Percentiles rank a stretch among this genome's conserved stretches.
Evolutionary conservation across 2,329 filamentous ascomycete genomes (phyloP).

Genomic region (Calonectria multiphialidica): DNA sequence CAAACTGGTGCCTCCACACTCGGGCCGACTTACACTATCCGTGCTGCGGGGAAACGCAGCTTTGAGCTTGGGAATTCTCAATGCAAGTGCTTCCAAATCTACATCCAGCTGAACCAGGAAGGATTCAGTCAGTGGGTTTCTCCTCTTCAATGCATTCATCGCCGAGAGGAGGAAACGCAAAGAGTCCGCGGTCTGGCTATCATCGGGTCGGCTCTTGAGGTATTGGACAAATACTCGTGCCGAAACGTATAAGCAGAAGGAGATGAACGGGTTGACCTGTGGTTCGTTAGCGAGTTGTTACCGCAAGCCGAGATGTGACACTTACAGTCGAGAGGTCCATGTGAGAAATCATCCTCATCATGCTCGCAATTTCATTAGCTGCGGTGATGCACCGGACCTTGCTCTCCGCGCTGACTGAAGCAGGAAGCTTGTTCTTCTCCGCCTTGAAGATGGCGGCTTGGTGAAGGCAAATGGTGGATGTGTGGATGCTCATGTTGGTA

Average conservation of each 20-base stretch:
- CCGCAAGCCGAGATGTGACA: background rate
- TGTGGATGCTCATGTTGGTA: constrained; percentile 96
- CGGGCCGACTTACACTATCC: constrained; percentile 60
- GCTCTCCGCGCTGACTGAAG: constrained; percentile 85
- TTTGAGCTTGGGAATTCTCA: constrained; percentile 70
- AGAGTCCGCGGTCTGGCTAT: constrained; percentile 81
- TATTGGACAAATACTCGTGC: constrained; percentile 96
- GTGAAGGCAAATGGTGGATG: constrained; percentile 96
- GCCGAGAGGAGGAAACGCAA: constrained; percentile 91
- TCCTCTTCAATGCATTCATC: constrained; percentile 89
- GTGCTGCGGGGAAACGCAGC: constrained; percentile 65
- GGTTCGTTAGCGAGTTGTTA: constrained; percentile 33
- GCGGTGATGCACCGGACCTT: constrained; percentile 94
- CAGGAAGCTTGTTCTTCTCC: constrained; percentile 85
- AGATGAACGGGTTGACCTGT: constrained; percentile 95
- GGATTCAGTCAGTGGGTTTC: constrained; percentile 92
- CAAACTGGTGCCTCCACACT: background rate
- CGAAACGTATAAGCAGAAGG: constrained; percentile 96
- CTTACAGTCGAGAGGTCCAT: constrained; percentile 85
- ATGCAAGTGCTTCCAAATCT: constrained; percentile 82
- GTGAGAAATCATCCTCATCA: constrained; percentile 96
- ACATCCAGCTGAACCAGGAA: constrained; percentile 95
- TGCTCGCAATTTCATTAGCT: constrained; percentile 91
- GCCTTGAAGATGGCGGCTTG: constrained; percentile 98
- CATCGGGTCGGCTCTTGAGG: constrained; percentile 91